Evolutionary conservation across 306 rosid species (phyloP).

Genomic region (Malus fusca): DNA sequence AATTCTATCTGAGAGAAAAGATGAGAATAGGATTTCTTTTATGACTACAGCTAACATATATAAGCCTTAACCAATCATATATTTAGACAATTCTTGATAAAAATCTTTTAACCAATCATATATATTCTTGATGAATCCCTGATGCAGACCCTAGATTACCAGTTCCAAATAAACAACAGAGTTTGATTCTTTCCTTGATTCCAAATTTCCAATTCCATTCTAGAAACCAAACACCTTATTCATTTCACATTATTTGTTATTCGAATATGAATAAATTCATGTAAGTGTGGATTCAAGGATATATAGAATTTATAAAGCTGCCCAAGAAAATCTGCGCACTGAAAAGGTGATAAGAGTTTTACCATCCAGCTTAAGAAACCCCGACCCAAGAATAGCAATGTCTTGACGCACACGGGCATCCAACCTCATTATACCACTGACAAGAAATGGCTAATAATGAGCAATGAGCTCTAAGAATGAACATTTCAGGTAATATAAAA

Average conservation of each 20-base stretch:
- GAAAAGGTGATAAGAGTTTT: conserved; percentile 14
- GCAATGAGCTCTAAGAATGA: conserved; percentile 6
- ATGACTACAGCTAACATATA: background rate
- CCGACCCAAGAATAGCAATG: conserved; percentile 77
- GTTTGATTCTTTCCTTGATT: background rate
- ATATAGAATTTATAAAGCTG: background rate
- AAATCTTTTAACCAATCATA: background rate
- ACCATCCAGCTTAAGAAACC: conserved; percentile 91
- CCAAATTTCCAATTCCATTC: background rate
- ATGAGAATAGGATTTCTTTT: background rate
- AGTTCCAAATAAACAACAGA: background rate
- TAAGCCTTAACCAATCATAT: background rate
- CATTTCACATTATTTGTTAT: background rate
- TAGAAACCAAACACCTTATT: background rate
- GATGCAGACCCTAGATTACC: background rate
- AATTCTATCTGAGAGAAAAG: background rate
- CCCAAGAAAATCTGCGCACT: conserved; percentile 4
- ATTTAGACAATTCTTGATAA: background rate
- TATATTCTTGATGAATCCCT: background rate
- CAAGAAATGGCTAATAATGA: conserved; percentile 23
- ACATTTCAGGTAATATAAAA: background rate
- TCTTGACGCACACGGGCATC: conserved; percentile 87
- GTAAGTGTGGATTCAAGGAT: background rate
- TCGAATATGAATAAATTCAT: background rate
- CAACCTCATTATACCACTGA: conserved; percentile 85